phyloP scores from a whole-genome alignment of 2,329 filamentous ascomycete genomes.

The Verticillium albo-atrum region DNA sequence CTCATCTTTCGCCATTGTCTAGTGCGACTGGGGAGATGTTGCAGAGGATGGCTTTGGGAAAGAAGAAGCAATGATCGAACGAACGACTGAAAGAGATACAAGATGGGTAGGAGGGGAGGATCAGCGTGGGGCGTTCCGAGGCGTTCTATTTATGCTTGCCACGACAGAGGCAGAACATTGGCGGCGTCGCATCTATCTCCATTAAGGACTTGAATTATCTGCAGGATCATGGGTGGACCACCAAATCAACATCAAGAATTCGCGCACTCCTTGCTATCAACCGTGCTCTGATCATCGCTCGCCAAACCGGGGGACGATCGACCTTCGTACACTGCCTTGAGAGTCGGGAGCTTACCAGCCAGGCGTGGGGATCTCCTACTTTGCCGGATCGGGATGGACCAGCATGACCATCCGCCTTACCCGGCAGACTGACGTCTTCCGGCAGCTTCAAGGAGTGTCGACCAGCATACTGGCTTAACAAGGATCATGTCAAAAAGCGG shows the following conservation, averaged over 20 bases:
- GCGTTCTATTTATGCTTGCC: not conserved
- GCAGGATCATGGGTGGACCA: not conserved
- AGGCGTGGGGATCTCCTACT: not conserved
- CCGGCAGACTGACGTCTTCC: not conserved
- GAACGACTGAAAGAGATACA: not conserved
- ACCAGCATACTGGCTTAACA: not conserved
- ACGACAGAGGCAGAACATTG: not conserved
- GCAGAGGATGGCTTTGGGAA: not conserved
- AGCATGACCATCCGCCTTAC: not conserved
- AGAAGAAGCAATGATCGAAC: not conserved
- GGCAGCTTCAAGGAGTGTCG: not conserved
- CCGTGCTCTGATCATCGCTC: not conserved
- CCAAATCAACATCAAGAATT: not conserved
- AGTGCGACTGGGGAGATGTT: not conserved
- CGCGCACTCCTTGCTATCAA: not conserved
- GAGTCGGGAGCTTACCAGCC: not conserved
- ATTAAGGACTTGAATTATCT: not conserved
- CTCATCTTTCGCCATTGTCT: constrained; percentile 47
- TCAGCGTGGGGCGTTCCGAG: not conserved
- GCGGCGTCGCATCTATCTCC: not conserved
- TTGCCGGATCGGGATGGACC: not conserved
- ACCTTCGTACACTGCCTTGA: not conserved
- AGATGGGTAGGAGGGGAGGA: not conserved
- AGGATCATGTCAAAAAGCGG: not conserved
- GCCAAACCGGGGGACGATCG: not conserved